Conservation (phyloP, 768 basidiomycete species). For the Pulveroboletus ravenelii region DNA sequence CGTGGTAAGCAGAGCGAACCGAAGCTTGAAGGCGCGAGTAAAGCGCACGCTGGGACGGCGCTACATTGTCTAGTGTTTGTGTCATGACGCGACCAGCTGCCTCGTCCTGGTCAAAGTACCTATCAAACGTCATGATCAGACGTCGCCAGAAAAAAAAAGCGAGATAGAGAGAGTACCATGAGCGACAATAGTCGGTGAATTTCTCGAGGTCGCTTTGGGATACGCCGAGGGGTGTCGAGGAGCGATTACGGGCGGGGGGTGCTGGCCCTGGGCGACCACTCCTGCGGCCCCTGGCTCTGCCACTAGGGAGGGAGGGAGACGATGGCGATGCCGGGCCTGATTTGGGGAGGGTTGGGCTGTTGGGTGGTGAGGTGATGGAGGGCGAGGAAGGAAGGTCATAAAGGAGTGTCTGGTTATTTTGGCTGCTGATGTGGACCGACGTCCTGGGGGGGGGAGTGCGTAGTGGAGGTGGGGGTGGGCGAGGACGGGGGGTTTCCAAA, state of each 20-base stretch:
- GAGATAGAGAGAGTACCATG: constrained; percentile 51
- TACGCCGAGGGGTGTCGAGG: constrained; percentile 64
- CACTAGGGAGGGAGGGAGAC: constrained; percentile 49
- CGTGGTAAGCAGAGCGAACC: constrained; percentile 81
- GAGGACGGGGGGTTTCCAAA: constrained; percentile 58
- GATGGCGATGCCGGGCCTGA: constrained; percentile 46
- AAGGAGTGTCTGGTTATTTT: constrained; percentile 60
- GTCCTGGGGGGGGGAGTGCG: constrained; percentile 46
- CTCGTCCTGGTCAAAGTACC: constrained; percentile 84
- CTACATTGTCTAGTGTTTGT: constrained; percentile 72
- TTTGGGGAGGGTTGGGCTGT: constrained; percentile 42
- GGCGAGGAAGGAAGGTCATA: constrained; percentile 68
- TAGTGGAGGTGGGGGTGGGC: constrained; percentile 55
- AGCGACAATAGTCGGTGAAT: constrained; percentile 72
- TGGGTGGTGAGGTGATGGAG: constrained; percentile 51
- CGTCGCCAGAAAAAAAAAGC: not conserved
- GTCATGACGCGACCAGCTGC: constrained; percentile 76
- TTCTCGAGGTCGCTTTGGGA: constrained; percentile 66
- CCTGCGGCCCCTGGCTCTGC: constrained; percentile 46
- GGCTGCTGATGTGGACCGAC: constrained; percentile 38
- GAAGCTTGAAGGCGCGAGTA: constrained; percentile 85
- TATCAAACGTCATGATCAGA: constrained; percentile 28
- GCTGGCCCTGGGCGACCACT: constrained; percentile 46
- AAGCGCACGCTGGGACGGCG: constrained; percentile 79
- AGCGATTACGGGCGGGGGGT: constrained; percentile 56